Conservation (phyloP, 2,329 filamentous ascomycete species). For the Corniculantispora saksenae region DNA sequence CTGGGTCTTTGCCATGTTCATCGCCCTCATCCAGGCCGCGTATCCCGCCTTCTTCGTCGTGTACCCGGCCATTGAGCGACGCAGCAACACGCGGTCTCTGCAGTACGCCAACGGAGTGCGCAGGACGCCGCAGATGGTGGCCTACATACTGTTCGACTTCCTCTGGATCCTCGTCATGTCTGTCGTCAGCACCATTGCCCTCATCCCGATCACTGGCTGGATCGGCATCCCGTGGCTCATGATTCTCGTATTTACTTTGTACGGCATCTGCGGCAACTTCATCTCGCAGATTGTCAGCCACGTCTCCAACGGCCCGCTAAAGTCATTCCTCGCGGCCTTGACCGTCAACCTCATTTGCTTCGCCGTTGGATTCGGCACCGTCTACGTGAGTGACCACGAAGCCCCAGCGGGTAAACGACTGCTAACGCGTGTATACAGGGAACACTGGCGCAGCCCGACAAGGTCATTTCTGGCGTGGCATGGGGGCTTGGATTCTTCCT, state of each 20-base stretch:
- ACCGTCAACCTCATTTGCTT: slow-evolving; percentile 67
- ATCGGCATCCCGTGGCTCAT: slow-evolving; percentile 76
- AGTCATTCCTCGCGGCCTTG: slow-evolving; percentile 66
- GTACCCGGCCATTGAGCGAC: slow-evolving; percentile 77
- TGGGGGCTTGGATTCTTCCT: slow-evolving; percentile 25
- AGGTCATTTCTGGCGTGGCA: slow-evolving; percentile 21
- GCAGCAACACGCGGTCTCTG: slow-evolving; percentile 73
- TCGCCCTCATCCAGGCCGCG: slow-evolving; percentile 70
- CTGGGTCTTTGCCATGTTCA: slow-evolving; percentile 60
- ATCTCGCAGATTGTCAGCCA: slow-evolving; percentile 64
- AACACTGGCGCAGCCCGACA: slow-evolving; percentile 20
- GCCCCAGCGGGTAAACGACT: neutral
- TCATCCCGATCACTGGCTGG: slow-evolving; percentile 31
- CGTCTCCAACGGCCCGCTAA: slow-evolving; percentile 69
- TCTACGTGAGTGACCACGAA: slow-evolving; percentile 20
- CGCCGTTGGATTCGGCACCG: slow-evolving; percentile 56
- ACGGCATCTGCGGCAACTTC: slow-evolving; percentile 72
- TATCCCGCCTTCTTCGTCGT: slow-evolving; percentile 69
- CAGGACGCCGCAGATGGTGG: slow-evolving; percentile 74
- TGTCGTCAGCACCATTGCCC: slow-evolving; percentile 52
- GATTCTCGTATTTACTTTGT: slow-evolving; percentile 74
- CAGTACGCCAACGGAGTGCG: slow-evolving; percentile 87
- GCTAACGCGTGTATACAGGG: neutral
- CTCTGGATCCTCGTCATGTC: slow-evolving; percentile 64
- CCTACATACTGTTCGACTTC: slow-evolving; percentile 78